Base-by-base conservation (phyloP, 108 stramenopile genomes). In the Bacterosira constricta region DNA sequence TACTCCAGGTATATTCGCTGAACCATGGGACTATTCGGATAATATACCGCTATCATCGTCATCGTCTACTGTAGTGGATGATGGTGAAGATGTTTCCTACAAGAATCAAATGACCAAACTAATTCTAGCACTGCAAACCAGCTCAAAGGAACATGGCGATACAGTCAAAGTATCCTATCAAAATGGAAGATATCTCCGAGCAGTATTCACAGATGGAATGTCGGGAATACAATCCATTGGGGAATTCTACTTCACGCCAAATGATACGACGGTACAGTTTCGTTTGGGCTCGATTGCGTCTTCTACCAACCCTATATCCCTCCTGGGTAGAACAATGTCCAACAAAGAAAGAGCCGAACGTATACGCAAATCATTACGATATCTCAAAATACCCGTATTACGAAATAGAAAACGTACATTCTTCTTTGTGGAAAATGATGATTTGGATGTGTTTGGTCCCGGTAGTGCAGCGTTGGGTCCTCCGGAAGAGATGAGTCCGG, bases 241-340 rank as follows among this genome's bases (percentile, higher is more conserved):
- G 17, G 92, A 93, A 76, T 93, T 93, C 62, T 93, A 93, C 63
- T 93, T 89, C 49, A 93, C 92, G 25, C 89, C 84, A 29, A 69
- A 86, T 44, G 92, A 93, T 64, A 89, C 88, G 12, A 93, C 92
- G 10, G 88, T 93, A 2, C 92, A 93, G 75, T 93, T 90, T 69
- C 92, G 92, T 6, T 38, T 93, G 11, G 88, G 66, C 1, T 56
- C 82, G 17, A 39, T n/a, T n/a, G n/a, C n/a, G n/a, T n/a, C n/a
- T n/a, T n/a, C n/a, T n/a, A n/a, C n/a, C n/a, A n/a, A n/a, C n/a
- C n/a, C n/a, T n/a, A n/a, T n/a, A n/a, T n/a, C n/a, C n/a, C n/a
- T n/a, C n/a, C n/a, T n/a, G n/a, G 71, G 71, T 6, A 51, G 63
- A 67, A 81, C 71, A 12, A 41, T 85, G 15, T 67, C 79, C 26